Evolutionary conservation across 2,329 filamentous ascomycete species (phyloP).

Genomic region (Fusarium nematophilum): DNA sequence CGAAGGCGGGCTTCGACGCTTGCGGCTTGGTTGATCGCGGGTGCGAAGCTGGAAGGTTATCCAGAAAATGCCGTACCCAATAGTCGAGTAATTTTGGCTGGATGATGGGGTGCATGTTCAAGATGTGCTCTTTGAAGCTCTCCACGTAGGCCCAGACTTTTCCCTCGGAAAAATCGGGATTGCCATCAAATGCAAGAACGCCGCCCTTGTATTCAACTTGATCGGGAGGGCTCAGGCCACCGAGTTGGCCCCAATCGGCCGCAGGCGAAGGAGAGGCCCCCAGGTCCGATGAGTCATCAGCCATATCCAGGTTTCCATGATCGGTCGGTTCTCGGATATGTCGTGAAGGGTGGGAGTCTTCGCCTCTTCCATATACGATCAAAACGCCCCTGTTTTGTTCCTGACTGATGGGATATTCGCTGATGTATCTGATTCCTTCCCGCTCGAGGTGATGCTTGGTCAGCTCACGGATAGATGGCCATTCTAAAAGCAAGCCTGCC

Average conservation of each 20-base stretch:
- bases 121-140: slow-evolving; percentile 70
- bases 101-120: slow-evolving; percentile 74
- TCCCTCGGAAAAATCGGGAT: slow-evolving; percentile 64
- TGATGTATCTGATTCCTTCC: slow-evolving; percentile 65
- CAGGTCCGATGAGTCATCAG: slow-evolving; percentile 64
- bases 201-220: slow-evolving; percentile 53
- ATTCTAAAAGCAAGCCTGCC: slow-evolving; percentile 83
- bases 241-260: slow-evolving; percentile 70
- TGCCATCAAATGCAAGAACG: slow-evolving; percentile 57
- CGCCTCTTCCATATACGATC: slow-evolving; percentile 81
- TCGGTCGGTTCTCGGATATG: slow-evolving; percentile 55
- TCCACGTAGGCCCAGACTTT: slow-evolving; percentile 65
- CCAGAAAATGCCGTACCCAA: slow-evolving; percentile 65
- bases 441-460: slow-evolving; percentile 62
- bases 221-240: slow-evolving; percentile 60
- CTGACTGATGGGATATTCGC: slow-evolving; percentile 79
- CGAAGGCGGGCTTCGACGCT: slow-evolving; percentile 47
- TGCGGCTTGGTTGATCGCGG: slow-evolving; percentile 45
- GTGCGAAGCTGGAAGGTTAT: slow-evolving; percentile 54
- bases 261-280: slow-evolving; percentile 65
- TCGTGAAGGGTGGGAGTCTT: slow-evolving; percentile 72
- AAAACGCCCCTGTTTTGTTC: slow-evolving; percentile 81
- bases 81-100: slow-evolving; percentile 63
- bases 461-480: slow-evolving; percentile 75
- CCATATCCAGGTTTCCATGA: slow-evolving; percentile 54